These are phyloP conservation scores for Radiomyces spectabilis DNA, from an alignment of 192 early-diverging fungal genomes.

Conservation along the genomic window DNA sequence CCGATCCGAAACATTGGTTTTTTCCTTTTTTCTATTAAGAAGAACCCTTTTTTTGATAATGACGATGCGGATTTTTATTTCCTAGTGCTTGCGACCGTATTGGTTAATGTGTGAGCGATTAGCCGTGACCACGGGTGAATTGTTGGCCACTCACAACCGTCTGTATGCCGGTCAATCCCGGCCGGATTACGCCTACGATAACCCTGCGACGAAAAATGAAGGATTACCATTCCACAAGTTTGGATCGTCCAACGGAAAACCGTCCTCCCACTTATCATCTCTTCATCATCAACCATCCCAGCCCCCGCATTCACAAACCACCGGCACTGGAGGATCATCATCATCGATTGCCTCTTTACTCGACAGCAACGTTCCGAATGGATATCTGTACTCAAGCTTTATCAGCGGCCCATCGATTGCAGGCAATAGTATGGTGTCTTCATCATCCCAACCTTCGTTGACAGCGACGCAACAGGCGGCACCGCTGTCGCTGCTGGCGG, in stretches of 20 bases:
- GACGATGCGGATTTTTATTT: too few species aligned
- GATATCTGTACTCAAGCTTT: neutral
- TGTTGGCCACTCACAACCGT: conserved; percentile 12
- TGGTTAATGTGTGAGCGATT: conserved; percentile 24
- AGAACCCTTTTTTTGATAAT: neutral
- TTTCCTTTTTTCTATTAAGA: neutral
- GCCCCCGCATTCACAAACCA: neutral
- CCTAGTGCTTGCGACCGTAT: conserved; percentile 10
- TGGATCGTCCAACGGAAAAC: too few species aligned
- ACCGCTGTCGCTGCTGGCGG: neutral
- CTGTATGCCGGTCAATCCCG: conserved; percentile 9
- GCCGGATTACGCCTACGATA: neutral
- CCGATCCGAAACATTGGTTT: neutral
- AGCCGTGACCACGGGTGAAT: conserved; percentile 10
- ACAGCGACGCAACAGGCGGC: neutral
- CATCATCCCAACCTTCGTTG: too few species aligned
- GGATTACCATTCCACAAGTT: too few species aligned
- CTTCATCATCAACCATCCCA: too few species aligned
- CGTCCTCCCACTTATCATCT: neutral
- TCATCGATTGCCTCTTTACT: too few species aligned
- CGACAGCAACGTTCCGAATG: too few species aligned
- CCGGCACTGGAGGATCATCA: too few species aligned
- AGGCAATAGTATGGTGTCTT: too few species aligned
- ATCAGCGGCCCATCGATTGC: too few species aligned
- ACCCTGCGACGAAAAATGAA: neutral